phyloP scores from a whole-genome alignment of 345 rosid species.

The Hibiscus tridactylites region DNA sequence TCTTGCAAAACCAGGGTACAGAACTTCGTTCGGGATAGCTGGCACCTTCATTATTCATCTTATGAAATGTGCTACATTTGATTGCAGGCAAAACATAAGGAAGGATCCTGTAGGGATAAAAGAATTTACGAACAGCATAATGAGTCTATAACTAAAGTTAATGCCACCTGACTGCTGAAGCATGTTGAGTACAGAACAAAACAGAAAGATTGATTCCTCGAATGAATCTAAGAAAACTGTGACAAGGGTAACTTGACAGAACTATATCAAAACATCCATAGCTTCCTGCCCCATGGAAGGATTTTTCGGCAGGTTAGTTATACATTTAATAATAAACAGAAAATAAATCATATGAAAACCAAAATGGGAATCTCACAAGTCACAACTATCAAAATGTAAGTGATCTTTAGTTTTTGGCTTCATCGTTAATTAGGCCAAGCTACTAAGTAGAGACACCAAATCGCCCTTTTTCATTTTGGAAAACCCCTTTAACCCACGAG shows the following conservation, averaged over 20 bases:
- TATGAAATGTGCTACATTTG: neutral
- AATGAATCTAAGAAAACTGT: neutral
- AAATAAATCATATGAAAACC: neutral
- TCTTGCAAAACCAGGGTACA: constrained; percentile 87
- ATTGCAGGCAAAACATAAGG: neutral
- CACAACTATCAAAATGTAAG: constrained; percentile 6
- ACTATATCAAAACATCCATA: neutral
- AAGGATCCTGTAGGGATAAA: neutral
- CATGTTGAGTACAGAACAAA: neutral
- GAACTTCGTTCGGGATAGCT: constrained; percentile 28
- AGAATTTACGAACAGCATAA: too few species aligned
- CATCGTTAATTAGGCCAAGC: constrained; percentile 22
- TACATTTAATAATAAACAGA: neutral
- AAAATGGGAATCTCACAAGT: constrained; percentile 5
- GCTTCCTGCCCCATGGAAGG: neutral
- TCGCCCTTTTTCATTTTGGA: constrained; percentile 83
- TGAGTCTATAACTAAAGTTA: neutral
- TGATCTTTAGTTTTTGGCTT: neutral
- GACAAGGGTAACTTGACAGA: neutral
- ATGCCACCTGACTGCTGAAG: too few species aligned
- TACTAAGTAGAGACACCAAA: constrained; percentile 50
- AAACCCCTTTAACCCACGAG: constrained; percentile 65
- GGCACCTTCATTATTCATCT: neutral
- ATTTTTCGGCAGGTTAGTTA: neutral
- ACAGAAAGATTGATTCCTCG: neutral